Evolutionary conservation across 2,329 filamentous ascomycete species (phyloP).

Genomic region (Helicocarpus griseus): DNA sequence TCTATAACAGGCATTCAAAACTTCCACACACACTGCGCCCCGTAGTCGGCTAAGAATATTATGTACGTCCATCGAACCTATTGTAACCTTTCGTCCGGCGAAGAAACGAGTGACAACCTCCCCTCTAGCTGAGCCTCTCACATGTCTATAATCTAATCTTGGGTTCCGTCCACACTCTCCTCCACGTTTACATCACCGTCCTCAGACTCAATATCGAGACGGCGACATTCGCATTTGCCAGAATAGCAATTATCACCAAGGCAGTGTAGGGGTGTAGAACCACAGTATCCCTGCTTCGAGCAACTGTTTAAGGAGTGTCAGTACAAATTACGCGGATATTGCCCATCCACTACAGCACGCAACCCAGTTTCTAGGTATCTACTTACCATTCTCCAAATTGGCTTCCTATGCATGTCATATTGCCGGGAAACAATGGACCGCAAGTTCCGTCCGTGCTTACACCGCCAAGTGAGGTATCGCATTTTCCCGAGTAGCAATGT

Average conservation of each 20-base stretch:
- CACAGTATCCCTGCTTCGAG: conserved; percentile 15
- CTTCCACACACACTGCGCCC: too few relatives aligned
- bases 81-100: not conserved
- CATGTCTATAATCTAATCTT: not conserved
- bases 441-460: conserved; percentile 2
- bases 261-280: conserved; percentile 14
- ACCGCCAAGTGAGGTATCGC: not conserved
- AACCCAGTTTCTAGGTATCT: not conserved
- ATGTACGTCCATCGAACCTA: not conserved
- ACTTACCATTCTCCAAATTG: conserved; percentile 12
- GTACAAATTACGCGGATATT: not conserved
- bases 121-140: not conserved
- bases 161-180: not conserved
- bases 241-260: conserved; percentile 16
- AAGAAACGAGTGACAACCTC: not conserved
- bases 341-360: not conserved
- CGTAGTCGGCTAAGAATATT: too few relatives aligned
- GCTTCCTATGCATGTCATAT: conserved; percentile 5
- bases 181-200: not conserved
- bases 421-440: conserved; percentile 2
- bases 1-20: too few relatives aligned
- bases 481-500: conserved; percentile 5
- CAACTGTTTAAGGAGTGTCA: conserved; percentile 5
- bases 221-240: conserved; percentile 11
- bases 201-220: not conserved